Conservation (phyloP, 805 yeast species). For the Candida patagonica region DNA sequence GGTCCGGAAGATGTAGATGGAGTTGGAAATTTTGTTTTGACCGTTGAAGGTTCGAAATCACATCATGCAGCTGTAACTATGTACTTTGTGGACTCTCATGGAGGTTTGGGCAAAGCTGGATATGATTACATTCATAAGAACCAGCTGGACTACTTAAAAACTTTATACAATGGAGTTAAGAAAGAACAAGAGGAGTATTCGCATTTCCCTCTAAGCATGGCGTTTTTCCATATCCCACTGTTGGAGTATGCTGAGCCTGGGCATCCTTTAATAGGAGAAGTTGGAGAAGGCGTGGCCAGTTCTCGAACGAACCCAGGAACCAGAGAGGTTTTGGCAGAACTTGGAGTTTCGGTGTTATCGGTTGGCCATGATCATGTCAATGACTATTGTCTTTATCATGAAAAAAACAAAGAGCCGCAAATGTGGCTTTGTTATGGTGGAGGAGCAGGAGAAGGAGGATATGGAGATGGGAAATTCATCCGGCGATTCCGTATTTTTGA, state of each 20-base stretch:
- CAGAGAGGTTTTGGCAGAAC: slow-evolving; percentile 43
- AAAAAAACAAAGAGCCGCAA: slow-evolving; percentile 21
- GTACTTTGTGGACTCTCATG: slow-evolving; percentile 80
- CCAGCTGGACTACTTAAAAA: slow-evolving; percentile 52
- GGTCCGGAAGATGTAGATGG: slow-evolving; percentile 72
- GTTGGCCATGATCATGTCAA: slow-evolving; percentile 97
- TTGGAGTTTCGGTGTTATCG: slow-evolving; percentile 65
- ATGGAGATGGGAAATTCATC: slow-evolving; percentile 84
- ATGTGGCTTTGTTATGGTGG: slow-evolving; percentile 94
- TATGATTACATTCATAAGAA: slow-evolving; percentile 77
- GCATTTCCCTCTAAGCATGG: slow-evolving; percentile 57
- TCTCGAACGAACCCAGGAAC: slow-evolving; percentile 65
- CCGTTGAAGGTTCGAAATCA: slow-evolving; percentile 36
- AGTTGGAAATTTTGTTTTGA: slow-evolving; percentile 66
- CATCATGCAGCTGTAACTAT: slow-evolving; percentile 42
- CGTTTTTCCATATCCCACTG: slow-evolving; percentile 89
- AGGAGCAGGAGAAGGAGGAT: slow-evolving; percentile 90
- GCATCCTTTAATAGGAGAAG: slow-evolving; percentile 46
- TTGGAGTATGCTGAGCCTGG: slow-evolving; percentile 61
- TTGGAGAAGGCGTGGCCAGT: slow-evolving; percentile 69
- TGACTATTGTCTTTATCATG: slow-evolving; percentile 71
- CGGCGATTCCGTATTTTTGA: slow-evolving; percentile 71
- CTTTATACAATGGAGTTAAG: slow-evolving; percentile 26
- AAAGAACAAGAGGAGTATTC: slow-evolving; percentile 29
- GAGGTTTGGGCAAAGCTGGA: slow-evolving; percentile 63